phyloP scores from a whole-genome alignment of 2,329 filamentous ascomycete species.

The Xylaria sp. region DNA sequence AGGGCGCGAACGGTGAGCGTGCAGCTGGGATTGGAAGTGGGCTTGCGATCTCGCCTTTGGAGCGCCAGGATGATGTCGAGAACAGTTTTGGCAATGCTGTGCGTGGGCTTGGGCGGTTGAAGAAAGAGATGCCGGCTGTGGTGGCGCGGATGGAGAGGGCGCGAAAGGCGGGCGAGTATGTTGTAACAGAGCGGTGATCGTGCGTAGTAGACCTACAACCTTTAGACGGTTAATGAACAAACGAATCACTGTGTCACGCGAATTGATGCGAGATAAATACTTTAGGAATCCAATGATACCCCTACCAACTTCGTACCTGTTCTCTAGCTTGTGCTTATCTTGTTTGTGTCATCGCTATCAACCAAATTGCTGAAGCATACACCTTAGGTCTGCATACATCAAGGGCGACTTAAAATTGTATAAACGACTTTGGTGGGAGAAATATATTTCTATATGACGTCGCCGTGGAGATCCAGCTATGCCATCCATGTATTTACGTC shows the following conservation, averaged over 20 bases:
- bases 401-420: not conserved
- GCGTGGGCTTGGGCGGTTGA: constrained; percentile 62
- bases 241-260: not conserved
- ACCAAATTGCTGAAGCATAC: not conserved
- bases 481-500: constrained; percentile 16
- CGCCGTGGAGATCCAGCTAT: constrained; percentile 9
- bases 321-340: not conserved
- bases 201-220: not conserved
- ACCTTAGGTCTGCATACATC: not conserved
- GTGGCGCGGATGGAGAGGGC: constrained; percentile 75
- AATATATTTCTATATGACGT: not conserved
- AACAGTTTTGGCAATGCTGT: constrained; percentile 60
- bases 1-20: constrained; percentile 22
- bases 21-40: constrained; percentile 40
- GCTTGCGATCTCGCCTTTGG: constrained; percentile 53
- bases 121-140: constrained; percentile 69
- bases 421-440: not conserved
- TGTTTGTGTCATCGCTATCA: not conserved
- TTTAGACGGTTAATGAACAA: not conserved
- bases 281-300: constrained; percentile 31
- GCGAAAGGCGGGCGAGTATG: constrained; percentile 68
- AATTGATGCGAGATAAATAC: not conserved
- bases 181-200: constrained; percentile 57
- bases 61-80: constrained; percentile 62
- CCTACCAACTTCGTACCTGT: not conserved